Conservation (phyloP, 108 stramenopile species). For the Skeletonema grethae region DNA sequence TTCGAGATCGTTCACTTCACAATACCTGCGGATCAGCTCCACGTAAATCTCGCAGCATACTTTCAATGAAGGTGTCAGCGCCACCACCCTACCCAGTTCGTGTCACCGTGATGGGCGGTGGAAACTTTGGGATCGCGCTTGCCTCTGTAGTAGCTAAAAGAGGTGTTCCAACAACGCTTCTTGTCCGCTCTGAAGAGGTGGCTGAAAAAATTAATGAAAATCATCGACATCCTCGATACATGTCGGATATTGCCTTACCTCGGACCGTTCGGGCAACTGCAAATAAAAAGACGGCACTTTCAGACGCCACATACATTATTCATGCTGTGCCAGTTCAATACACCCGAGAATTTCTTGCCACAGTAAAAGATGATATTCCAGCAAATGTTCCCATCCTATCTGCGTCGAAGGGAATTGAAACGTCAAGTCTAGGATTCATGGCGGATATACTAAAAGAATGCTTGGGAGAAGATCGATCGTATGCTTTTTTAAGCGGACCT, state of each 20-base stretch:
- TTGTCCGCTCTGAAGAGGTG: conserved; percentile 79
- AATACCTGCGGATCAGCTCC: neutral
- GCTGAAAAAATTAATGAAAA: conserved; percentile 85
- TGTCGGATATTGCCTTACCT: conserved; percentile 77
- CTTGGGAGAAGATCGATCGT: conserved; percentile 87
- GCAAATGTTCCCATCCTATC: conserved; percentile 71
- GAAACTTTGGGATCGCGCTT: conserved; percentile 94
- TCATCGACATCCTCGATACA: conserved; percentile 89
- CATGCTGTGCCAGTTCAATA: conserved; percentile 97
- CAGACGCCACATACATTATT: conserved; percentile 92
- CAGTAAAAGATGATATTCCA: conserved; percentile 74
- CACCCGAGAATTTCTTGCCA: conserved; percentile 71
- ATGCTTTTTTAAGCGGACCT: conserved; percentile 94
- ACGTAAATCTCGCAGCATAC: neutral
- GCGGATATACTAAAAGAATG: conserved; percentile 86
- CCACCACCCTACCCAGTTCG: conserved; percentile 49
- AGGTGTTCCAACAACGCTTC: conserved; percentile 82
- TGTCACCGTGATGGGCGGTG: conserved; percentile 92
- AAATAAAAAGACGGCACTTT: conserved; percentile 72
- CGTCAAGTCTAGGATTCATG: conserved; percentile 91
- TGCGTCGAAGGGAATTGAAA: conserved; percentile 95
- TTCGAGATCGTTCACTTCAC: neutral
- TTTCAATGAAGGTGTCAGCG: neutral
- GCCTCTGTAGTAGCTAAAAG: conserved; percentile 80
- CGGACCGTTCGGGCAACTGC: conserved; percentile 80